Conservation (phyloP, 2,329 filamentous ascomycete species). For the Aspergillus ibericus region DNA sequence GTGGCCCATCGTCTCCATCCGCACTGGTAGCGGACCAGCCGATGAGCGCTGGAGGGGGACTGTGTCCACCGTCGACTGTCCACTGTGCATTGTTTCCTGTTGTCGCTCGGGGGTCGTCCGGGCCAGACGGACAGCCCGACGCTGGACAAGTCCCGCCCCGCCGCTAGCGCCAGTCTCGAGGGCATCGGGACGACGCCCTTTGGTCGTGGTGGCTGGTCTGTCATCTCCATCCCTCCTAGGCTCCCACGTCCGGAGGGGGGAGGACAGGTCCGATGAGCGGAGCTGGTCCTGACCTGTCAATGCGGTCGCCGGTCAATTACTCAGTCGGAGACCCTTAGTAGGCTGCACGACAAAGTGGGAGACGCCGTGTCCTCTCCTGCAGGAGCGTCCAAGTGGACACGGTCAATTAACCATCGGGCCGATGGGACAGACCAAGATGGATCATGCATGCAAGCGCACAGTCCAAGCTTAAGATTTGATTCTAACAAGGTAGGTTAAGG, state of each 20-base stretch:
- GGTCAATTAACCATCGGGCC: not conserved
- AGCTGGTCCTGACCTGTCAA: not conserved
- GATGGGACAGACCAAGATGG: constrained; percentile 2
- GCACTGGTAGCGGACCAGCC: not conserved
- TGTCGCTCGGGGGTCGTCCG: constrained; percentile 17
- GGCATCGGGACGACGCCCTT: not conserved
- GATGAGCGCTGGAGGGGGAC: not conserved
- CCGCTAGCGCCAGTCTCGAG: constrained; percentile 7
- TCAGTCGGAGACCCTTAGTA: not conserved
- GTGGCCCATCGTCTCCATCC: not conserved
- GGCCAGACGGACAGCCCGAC: constrained; percentile 21
- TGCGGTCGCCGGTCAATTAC: not conserved
- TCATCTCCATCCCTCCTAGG: not conserved
- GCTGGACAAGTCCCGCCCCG: constrained; percentile 19
- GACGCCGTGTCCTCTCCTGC: not conserved
- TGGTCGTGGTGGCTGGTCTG: not conserved
- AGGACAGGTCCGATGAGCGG: constrained; percentile 10
- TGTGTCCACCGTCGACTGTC: not conserved
- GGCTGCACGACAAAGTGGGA: not conserved
- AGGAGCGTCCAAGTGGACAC: not conserved
- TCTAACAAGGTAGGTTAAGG: constrained; percentile 1
- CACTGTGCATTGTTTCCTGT: no score
- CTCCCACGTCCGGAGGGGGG: not conserved
- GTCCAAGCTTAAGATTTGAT: constrained; percentile 2
- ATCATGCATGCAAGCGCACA: constrained; percentile 2